phyloP scores from a whole-genome alignment of 2,329 filamentous ascomycete genomes.

The Pseudogymnoascus destructans region DNA sequence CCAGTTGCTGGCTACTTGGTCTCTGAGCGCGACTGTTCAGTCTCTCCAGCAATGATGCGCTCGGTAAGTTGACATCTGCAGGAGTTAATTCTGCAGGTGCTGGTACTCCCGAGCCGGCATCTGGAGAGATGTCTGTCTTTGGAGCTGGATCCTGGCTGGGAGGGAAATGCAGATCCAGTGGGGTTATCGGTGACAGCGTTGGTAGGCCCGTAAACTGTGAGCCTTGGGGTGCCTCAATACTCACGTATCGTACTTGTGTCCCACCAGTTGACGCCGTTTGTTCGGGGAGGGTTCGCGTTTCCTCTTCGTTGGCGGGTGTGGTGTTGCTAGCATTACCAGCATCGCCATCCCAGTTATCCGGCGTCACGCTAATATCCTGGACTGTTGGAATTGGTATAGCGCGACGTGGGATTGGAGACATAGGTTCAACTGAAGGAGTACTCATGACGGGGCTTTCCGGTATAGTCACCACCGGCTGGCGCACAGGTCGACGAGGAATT shows the following conservation, averaged over 20 bases:
- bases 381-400: neutral
- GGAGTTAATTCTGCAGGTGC: constrained; percentile 10
- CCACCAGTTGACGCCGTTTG: neutral
- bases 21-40: neutral
- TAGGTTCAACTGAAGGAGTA: neutral
- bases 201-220: neutral
- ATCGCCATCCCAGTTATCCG: neutral
- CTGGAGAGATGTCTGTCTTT: neutral
- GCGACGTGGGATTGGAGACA: constrained; percentile 2
- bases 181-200: neutral
- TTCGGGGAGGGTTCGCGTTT: neutral
- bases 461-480: neutral
- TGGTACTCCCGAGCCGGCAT: constrained; percentile 12
- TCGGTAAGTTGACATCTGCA: neutral
- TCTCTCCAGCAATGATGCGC: neutral
- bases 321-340: neutral
- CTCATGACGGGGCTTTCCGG: neutral
- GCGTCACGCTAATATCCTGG: neutral
- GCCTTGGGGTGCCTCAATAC: neutral
- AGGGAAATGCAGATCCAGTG: constrained; percentile 10
- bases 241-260: neutral
- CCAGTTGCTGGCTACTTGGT: neutral
- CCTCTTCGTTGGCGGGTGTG: neutral
- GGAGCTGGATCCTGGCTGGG: neutral
- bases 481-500: constrained; percentile 9